phyloP scores from a whole-genome alignment of 2,329 filamentous ascomycete species.

The Aspergillus viridinutans region DNA sequence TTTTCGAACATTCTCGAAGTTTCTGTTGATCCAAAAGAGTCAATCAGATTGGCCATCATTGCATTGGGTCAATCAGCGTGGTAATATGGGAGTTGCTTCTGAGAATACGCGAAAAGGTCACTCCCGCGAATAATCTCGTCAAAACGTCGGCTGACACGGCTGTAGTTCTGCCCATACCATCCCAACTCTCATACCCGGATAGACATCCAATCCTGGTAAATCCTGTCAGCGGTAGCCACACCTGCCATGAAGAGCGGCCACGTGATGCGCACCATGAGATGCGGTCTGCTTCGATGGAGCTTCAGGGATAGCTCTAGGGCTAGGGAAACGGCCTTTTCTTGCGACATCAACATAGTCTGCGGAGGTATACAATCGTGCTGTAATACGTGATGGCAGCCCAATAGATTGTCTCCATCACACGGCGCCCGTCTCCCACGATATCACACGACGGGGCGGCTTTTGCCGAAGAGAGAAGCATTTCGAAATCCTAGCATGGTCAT shows the following conservation, averaged over 20 bases:
- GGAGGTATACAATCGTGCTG: slow-evolving; percentile 20
- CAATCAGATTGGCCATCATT: neutral
- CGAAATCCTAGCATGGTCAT: slow-evolving; percentile 17
- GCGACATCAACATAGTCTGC: slow-evolving; percentile 9
- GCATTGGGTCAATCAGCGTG: neutral
- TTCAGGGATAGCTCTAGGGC: slow-evolving; percentile 21
- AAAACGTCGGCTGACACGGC: slow-evolving; percentile 17
- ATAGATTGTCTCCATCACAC: slow-evolving; percentile 22
- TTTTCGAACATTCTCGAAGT: neutral
- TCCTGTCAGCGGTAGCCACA: slow-evolving; percentile 21
- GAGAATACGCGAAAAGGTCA: slow-evolving; percentile 8
- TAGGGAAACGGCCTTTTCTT: slow-evolving; percentile 16
- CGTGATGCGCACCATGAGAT: slow-evolving; percentile 20
- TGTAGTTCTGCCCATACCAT: slow-evolving; percentile 21
- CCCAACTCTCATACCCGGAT: slow-evolving; percentile 22
- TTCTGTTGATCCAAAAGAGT: neutral
- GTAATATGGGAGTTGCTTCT: neutral
- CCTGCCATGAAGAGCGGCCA: slow-evolving; percentile 25
- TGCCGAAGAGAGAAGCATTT: slow-evolving; percentile 18
- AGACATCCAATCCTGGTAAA: slow-evolving; percentile 26
- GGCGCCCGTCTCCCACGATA: slow-evolving; percentile 12
- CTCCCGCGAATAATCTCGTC: slow-evolving; percentile 20
- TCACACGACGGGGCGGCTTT: slow-evolving; percentile 16
- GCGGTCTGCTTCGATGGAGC: slow-evolving; percentile 19
- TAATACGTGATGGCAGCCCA: slow-evolving; percentile 23